These are phyloP conservation scores for Polymyxa betae DNA, from an alignment of 208 protist species.

Conservation along the genomic window DNA sequence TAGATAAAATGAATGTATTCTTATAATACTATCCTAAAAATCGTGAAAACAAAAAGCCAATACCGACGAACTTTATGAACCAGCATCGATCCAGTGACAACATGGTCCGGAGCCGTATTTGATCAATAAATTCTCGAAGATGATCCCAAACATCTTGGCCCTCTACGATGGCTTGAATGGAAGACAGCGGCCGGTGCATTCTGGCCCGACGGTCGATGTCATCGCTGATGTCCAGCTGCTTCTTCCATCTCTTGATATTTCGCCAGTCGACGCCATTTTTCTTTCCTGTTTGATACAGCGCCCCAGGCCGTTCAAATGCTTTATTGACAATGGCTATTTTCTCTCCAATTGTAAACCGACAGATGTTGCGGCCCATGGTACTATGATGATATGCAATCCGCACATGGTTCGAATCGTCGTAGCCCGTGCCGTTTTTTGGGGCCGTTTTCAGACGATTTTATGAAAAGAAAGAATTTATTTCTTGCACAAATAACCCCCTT, in stretches of 20 bases:
- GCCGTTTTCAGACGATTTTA: too few species aligned
- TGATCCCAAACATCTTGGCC: slow-evolving; percentile 12
- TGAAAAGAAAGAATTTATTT: too few species aligned
- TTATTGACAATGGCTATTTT: not conserved
- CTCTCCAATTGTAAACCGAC: not conserved
- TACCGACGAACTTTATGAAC: slow-evolving; percentile 29
- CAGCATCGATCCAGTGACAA: slow-evolving; percentile 27
- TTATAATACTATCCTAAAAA: not conserved
- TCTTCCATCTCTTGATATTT: slow-evolving; percentile 19
- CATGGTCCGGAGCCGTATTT: not conserved
- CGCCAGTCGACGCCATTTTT: slow-evolving; percentile 21
- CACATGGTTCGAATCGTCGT: not conserved
- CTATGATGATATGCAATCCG: not conserved
- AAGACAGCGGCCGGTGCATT: slow-evolving; percentile 6
- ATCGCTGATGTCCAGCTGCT: not conserved
- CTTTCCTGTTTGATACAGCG: not conserved
- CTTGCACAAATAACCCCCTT: too few species aligned
- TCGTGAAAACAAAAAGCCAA: not conserved
- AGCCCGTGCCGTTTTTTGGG: too few species aligned
- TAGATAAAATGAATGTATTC: not conserved
- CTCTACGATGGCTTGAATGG: not conserved
- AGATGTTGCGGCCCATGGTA: not conserved
- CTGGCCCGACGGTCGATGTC: slow-evolving; percentile 9
- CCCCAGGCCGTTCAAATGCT: not conserved
- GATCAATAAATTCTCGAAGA: not conserved